Base-by-base conservation (phyloP, 805 yeast species). In the Candida namnaoensis region DNA sequence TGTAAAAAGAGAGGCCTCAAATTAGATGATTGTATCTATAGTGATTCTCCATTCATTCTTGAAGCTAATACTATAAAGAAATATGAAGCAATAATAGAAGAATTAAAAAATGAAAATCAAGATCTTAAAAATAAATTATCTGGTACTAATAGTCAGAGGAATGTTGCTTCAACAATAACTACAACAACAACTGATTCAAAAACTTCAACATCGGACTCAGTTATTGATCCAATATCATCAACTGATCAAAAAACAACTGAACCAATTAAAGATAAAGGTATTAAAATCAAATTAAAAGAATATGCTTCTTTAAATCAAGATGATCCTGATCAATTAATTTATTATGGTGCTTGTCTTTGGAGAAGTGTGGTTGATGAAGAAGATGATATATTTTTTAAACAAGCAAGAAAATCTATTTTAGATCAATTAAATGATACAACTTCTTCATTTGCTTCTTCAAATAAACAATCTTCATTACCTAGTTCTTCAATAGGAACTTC, bases 41-140 rank as follows among this genome's bases (percentile, higher is more conserved):
- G 49, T 35, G 45, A 41, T 13, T 51, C 62, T 0, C 63, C 60
- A 11, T 53, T 61, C 37, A 50, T 53, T 1, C 38, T 45, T 9
- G 57, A 56, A 7, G 47, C 55, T 2, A 27, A 49, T 19, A 42
- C 40, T 3, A 44, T 44, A 1, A 38, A 36, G 9, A 44, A 41
- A 9, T 39, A 47, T 1, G 28, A 40, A 1, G 53, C 49, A 5
- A 48, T 45, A 1, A 7, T 51, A 15, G 23, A 40, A 26, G 1
- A 45, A 13, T 36, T 53, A 24, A 33, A 41, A 3, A 39, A 39
- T 11, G 58, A 56, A 41, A 52, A 50, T 36, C 37, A 42, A 13
- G 39, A 39, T 23, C 25, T 54, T 15, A 51, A 43, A 30, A 41
- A 36, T n/a, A n/a, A n/a, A n/a, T n/a, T n/a, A n/a, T n/a, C n/a